A percentile compares a stretch with the other conserved stretches of the same genome.
These are phyloP conservation scores for Casaregolazyma lundiana DNA, from an alignment of 1,139 yeast genomes.

Conservation along the genomic window DNA sequence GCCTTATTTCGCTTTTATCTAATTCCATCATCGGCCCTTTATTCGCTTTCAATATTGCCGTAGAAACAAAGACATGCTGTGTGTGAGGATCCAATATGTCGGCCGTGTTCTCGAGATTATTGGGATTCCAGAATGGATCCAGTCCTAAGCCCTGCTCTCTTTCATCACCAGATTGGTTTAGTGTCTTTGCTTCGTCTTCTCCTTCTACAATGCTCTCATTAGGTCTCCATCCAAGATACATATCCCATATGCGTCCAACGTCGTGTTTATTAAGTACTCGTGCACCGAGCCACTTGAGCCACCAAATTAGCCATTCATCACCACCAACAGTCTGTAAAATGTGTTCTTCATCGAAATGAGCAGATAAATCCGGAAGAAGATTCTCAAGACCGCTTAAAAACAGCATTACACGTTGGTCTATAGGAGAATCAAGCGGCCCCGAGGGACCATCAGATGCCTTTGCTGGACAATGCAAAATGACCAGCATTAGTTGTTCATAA, in stretches of 20 bases:
- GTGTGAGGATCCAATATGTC: conserved; percentile 70
- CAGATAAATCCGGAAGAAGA: conserved; percentile 70
- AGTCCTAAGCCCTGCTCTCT: conserved; percentile 22
- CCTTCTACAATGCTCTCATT: conserved; percentile 30
- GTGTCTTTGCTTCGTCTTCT: conserved; percentile 13
- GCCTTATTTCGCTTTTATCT: conserved; percentile 86
- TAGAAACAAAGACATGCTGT: conserved; percentile 68
- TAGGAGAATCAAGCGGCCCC: conserved; percentile 37
- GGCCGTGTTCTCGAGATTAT: conserved; percentile 23
- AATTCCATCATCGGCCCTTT: conserved; percentile 75
- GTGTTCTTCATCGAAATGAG: conserved; percentile 77
- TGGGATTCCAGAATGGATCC: conserved; percentile 34
- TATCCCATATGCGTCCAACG: conserved; percentile 87
- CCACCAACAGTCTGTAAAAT: conserved; percentile 56
- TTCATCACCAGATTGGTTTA: conserved; percentile 11
- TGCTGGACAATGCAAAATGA: conserved; percentile 66
- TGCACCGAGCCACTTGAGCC: conserved; percentile 91
- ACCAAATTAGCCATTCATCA: conserved; percentile 92
- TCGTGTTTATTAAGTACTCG: conserved; percentile 79
- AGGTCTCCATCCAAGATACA: conserved; percentile 64
- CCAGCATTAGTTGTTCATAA: conserved; percentile 71
- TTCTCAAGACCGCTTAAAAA: conserved; percentile 65
- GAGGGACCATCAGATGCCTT: conserved; percentile 24
- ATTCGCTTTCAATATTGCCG: conserved; percentile 76
- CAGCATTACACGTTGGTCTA: conserved; percentile 59